Evolutionary conservation across 805 yeast species (phyloP), one percentile per base, ranked within the genome.

Genomic region (Starmerella ratchasimensis): DNA sequence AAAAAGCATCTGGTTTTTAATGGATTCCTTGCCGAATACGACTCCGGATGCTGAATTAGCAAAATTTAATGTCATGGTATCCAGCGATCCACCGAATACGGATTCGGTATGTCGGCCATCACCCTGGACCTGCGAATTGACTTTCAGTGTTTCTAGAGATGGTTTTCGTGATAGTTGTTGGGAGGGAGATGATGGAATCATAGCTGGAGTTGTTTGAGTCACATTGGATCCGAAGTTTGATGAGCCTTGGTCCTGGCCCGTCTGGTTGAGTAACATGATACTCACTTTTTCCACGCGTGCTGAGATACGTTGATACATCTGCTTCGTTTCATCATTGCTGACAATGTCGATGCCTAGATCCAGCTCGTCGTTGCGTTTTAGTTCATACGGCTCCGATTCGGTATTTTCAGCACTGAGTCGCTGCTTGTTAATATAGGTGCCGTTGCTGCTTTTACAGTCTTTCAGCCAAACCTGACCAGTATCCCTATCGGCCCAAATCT

Each of bases 361-460:
- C n/a, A 90, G 68, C n/a, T 72, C 65, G 58, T 90, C 98, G 19
- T 81, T 86, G n/a, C 74, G 65, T 39, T 74, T 67, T 34, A 90
- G 59, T 47, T 76, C 81, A 16, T 71, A 72, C 15, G 68, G 65
- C 39, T 59, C 65, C 26, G 58, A 51, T 31, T 73, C 78, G 9
- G 62, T 60, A 40, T 66, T 67, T 28, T 74, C 81, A 13, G 68
- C 61, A 28, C 72, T 69, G 9, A 90, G 66, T 44, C 84, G 75
- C 29, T 61, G 65, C 24, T 76, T 81, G 56, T 90, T 90, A 34
- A 90, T 72, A 56, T 79, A 93, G 0, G 98, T 88, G 8, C 99
- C 99, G 58, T 90, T 90, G 18, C 94, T 80, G 2, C 93, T 79
- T 40, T 84, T 83, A 52, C 84, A 68, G 60, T 90, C 99, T 47